Evolutionary conservation across 176 grass and related monocot species (phyloP).

Genomic region (Rhynchospora breviuscula): DNA sequence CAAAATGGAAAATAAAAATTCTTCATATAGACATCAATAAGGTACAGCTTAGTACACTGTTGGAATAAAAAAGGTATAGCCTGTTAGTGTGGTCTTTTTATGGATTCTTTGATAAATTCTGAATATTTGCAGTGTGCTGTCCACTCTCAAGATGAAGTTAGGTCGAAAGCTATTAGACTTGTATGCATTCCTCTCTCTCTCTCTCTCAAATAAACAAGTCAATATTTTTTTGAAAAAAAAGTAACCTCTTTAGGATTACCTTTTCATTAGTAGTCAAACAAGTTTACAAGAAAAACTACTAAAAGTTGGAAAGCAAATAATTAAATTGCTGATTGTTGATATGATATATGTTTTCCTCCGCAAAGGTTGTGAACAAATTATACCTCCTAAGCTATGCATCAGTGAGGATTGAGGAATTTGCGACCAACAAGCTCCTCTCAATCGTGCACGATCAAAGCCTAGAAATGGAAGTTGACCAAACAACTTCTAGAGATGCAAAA

Average conservation of each 20-base stretch:
- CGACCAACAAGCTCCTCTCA: slow-evolving; percentile 52
- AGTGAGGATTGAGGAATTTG: slow-evolving; percentile 75
- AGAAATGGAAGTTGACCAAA: slow-evolving; percentile 32
- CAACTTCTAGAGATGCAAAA: slow-evolving; percentile 2
- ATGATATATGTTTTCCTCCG: neutral
- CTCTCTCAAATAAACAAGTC: neutral
- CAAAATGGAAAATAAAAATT: neutral
- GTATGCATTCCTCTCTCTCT: slow-evolving; percentile 31
- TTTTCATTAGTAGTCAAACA: no score
- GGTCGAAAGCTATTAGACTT: slow-evolving; percentile 81
- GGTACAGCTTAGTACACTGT: neutral
- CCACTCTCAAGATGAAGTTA: slow-evolving; percentile 89
- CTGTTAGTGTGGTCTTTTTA: neutral
- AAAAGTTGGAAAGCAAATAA: neutral
- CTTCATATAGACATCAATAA: neutral
- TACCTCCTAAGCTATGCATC: slow-evolving; percentile 65
- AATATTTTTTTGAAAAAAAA: no score
- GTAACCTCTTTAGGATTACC: no score
- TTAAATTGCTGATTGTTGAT: slow-evolving; percentile 2
- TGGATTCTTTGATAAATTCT: slow-evolving; percentile 14
- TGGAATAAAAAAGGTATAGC: neutral
- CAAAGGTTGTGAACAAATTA: slow-evolving; percentile 80
- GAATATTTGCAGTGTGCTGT: slow-evolving; percentile 69
- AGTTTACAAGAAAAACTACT: neutral
- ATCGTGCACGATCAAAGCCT: slow-evolving; percentile 47